Evolutionary conservation across 305 asterid genomes (phyloP), one percentile per base, ranked within the genome.

Genomic region (Galium porrigens): DNA sequence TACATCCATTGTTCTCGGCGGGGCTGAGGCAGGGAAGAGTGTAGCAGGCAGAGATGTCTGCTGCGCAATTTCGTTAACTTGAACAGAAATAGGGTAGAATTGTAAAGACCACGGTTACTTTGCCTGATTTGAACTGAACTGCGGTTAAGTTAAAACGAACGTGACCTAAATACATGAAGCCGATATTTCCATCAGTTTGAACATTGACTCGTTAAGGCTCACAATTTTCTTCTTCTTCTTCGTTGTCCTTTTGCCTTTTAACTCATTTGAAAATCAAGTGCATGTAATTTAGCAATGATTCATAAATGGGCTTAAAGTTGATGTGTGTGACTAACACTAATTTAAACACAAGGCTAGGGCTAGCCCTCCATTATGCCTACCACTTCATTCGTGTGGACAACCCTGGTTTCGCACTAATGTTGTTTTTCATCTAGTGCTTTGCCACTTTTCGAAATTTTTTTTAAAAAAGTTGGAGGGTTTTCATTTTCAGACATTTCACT

Each of bases 301-400:
- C 57, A 52, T 17, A 6, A 52, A 17, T 18, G 17, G 41, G 20
- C 57, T 42, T 36, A 39, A 10, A 41, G 57, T 11, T 71, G n/a
- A 46, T 44, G 54, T 61, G 33, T 66, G 64, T 60, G 63, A 61
- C 59, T 66, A 55, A 61, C 52, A 15, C 52, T 46, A 46, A 41
- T 36, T 66, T 49, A 32, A 61, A 48, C 59, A 57, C 36, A 52
- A 12, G 6, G 18, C 52, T 44, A 14, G 52, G 52, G 52, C 52
- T 44, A 44, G 18, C 18, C 6, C 18, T 44, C 51, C 51, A 44
- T 44, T 44, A 44, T 44, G 51, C 17, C 51, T 14, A 14, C 7
- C 52, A 46, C 52, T 46, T 15, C 52, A 46, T 15, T 46, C 52
- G 52, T 46, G 52, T 46, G 52, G 52, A 46, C 52, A 46, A 3